Base-by-base conservation (phyloP, 192 early-diverging fungal species). In the Chytriomyces hyalinus region DNA sequence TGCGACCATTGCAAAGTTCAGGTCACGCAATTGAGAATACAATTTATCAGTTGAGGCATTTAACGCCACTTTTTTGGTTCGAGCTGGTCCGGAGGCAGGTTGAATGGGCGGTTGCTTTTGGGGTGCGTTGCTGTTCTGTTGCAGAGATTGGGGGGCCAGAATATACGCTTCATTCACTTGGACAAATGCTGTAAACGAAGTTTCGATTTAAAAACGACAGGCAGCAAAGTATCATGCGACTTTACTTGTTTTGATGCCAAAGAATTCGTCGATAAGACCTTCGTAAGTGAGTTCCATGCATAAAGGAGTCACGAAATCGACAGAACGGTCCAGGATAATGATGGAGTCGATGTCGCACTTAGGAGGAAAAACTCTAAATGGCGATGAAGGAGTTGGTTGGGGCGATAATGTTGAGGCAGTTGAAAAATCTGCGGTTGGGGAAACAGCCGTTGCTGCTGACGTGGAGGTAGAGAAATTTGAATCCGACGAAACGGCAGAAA, bases 261-360 rank as follows among this genome's bases (percentile, higher is more conserved):
- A 96, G 8, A 93, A 87, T 80, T 99, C 97, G 82, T 97, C 96
- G 73, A 99, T 91, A 24, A 99, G 84, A 5, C 97, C 97, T 84
- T 98, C 94, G 81, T 98, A 99, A 0, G 97, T 98, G 70, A 98
- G 85, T 80, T 97, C 95, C 0, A 96, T 99, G 76, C 95, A 92
- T 46, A 99, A 82, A 8, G 96, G 97, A 5, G 96, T 98, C 47
- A 95, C 85, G 59, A 97, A 74, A 80, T 99, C 97, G 5, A 96
- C 94, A 24, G 86, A 88, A 3, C 97, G 87, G 73, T 99, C 97
- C 49, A 99, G 88, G 15, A 99, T 90, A 20, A 99, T 89, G 63
- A 97, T 75, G 9, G 94, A 92, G 77, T 99, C 87, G 47, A 89
- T 80, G 46, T 87, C 85, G 1, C 82, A 77, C 10, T 69, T 67